Evolutionary conservation across 139 green algal genomes (phyloP).

Genomic region (Klebsormidium nitens): DNA sequence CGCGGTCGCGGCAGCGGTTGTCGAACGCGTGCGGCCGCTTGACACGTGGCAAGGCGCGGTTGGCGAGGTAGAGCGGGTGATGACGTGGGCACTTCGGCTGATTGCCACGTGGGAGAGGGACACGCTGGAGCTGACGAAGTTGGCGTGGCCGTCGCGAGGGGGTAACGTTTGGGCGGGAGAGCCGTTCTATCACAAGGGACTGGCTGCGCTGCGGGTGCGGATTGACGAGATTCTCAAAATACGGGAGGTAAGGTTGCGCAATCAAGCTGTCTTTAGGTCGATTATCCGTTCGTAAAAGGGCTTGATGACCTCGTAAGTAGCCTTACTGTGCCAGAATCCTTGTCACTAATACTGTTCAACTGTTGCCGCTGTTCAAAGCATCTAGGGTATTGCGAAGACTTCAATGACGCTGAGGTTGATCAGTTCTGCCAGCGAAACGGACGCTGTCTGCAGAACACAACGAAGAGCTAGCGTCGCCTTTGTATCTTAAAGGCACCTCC

Average conservation of each 20-base stretch:
- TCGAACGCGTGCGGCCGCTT: neutral
- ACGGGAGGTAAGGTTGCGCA: slow-evolving; percentile 35
- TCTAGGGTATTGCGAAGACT: no score
- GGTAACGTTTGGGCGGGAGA: slow-evolving; percentile 41
- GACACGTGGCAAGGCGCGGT: neutral
- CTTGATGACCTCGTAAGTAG: no score
- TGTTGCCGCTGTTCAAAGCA: no score
- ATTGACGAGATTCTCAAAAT: slow-evolving; percentile 58
- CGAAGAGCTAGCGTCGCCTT: no score
- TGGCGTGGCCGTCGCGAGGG: slow-evolving; percentile 12
- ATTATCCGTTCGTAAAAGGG: no score
- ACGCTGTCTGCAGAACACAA: no score
- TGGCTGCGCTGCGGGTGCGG: slow-evolving; percentile 41
- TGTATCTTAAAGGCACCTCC: no score
- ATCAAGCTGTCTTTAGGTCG: no score
- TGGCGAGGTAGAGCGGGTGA: slow-evolving; percentile 14
- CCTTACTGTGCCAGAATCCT: no score
- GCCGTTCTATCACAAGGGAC: slow-evolving; percentile 40
- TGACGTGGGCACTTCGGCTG: slow-evolving; percentile 23
- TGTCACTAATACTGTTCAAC: no score
- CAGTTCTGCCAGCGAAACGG: no score
- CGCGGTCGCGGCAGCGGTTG: neutral
- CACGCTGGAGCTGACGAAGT: slow-evolving; percentile 18
- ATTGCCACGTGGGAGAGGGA: slow-evolving; percentile 15
- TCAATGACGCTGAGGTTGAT: no score